phyloP scores from a whole-genome alignment of 2,329 filamentous ascomycete species.

The Ceratocystiopsis brevicomis region DNA sequence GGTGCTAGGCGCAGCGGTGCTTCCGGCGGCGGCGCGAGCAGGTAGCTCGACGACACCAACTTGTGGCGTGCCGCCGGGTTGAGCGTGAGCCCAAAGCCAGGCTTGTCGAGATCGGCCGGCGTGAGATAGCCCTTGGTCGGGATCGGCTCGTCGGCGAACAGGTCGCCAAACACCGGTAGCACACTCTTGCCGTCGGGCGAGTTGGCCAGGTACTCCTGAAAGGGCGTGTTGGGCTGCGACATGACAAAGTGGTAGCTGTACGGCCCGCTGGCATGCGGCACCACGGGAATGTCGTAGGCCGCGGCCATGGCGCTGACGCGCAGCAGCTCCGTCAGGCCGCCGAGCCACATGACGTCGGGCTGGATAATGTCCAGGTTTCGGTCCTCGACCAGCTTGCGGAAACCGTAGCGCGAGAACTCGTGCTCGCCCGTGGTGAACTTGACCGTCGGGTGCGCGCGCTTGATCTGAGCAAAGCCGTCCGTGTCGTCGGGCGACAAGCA shows the following conservation, averaged over 20 bases:
- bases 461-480: conserved; percentile 76
- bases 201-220: conserved; percentile 92
- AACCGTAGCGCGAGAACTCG: conserved; percentile 85
- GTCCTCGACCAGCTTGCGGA: conserved; percentile 82
- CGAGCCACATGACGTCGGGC: conserved; percentile 95
- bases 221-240: conserved; percentile 79
- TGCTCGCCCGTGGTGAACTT: conserved; percentile 96
- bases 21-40: conserved; percentile 49
- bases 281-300: conserved; percentile 84
- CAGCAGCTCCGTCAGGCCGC: conserved; percentile 78
- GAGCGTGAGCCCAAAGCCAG: conserved; percentile 75
- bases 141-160: conserved; percentile 82
- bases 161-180: conserved; percentile 74
- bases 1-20: conserved; percentile 15
- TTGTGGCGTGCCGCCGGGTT: conserved; percentile 55
- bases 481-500: conserved; percentile 81
- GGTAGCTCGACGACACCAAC: conserved; percentile 54
- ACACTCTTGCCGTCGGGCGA: conserved; percentile 81
- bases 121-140: conserved; percentile 67
- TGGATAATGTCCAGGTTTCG: conserved; percentile 89
- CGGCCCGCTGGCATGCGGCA: conserved; percentile 83
- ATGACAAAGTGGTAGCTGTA: conserved; percentile 96
- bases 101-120: conserved; percentile 63
- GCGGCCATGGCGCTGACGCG: conserved; percentile 77
- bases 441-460: conserved; percentile 71